Evolutionary conservation across 129 eudicot species (phyloP), one percentile per base, ranked within the genome.

Genomic region (Flaveria ramosissima): DNA sequence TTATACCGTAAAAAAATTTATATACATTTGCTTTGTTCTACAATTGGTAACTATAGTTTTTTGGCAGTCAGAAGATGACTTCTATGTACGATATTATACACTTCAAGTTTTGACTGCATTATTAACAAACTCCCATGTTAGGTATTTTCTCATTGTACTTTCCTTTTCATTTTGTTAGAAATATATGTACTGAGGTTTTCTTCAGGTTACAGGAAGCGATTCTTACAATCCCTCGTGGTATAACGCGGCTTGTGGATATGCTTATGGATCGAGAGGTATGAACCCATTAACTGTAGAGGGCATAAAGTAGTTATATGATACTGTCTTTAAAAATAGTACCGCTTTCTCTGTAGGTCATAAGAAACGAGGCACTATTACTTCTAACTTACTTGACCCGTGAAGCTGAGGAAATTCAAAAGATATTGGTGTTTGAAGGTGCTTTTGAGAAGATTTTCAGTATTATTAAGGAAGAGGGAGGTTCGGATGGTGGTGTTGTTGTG

Each of bases 251-350:
- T 55, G 90, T 93, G 92, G 98, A 90, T 83, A 93, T 90, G 98
- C 95, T 93, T 60, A 90, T 93, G 96, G 96, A 93, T 80, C 92
- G 98, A 76, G 98, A 93, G 98, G 98, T 92, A 80, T 77, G 73
- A 32, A 71, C 55, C 64, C 20, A 12, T 80, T 1, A 32, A 36
- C 36, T 78, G 68, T 32, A 32, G 52, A 51, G 30, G 52, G 64
- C 17, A 7, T 24, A 1, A 10, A 6, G 55, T 39, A 69, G 41
- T 24, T 61, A 16, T 27, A 21, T 26, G 70, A n/a, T 60, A 60
- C 56, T 63, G 43, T 80, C 36, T 20, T 57, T 27, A 14, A 19
- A 45, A 65, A 70, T 23, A 20, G 6, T 62, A 46, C 45, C 57
- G 24, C 56, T 76, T 75, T 24, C 24, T 51, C 55, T 79, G 27